Evolutionary conservation across 495 filamentous ascomycete species (phyloP).

Genomic region (Hypoxylon rickii): DNA sequence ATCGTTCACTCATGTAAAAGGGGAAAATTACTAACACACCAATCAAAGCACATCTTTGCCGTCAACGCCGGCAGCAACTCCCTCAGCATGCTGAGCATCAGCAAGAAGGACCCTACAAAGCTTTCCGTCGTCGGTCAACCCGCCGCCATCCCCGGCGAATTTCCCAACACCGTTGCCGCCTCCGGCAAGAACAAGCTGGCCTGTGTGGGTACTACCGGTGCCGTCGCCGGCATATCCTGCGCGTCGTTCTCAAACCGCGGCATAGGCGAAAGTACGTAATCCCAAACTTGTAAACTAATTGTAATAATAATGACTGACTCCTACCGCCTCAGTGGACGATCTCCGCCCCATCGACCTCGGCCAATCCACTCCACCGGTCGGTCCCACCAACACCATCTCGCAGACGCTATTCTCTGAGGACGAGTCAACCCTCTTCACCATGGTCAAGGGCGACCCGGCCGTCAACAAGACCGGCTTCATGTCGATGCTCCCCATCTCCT

Average conservation of each 20-base stretch:
- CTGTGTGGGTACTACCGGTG: slow-evolving; percentile 61
- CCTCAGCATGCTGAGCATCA: slow-evolving; percentile 58
- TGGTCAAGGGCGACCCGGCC: slow-evolving; percentile 60
- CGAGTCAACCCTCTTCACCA: slow-evolving; percentile 54
- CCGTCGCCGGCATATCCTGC: slow-evolving; percentile 59
- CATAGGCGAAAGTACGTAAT: no score
- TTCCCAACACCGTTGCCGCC: slow-evolving; percentile 60
- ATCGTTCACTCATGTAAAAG: background rate
- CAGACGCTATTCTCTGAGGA: slow-evolving; percentile 61
- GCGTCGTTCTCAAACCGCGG: slow-evolving; percentile 46
- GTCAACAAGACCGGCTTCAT: slow-evolving; percentile 60
- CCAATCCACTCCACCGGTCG: slow-evolving; percentile 59
- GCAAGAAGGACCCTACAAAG: slow-evolving; percentile 47
- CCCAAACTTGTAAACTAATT: no score
- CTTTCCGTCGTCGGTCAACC: slow-evolving; percentile 51
- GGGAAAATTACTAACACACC: slow-evolving; percentile 2
- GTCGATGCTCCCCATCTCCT: slow-evolving; percentile 50
- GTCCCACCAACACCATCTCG: slow-evolving; percentile 58
- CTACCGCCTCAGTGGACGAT: slow-evolving; percentile 48
- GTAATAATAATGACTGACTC: no score
- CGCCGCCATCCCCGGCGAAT: slow-evolving; percentile 53
- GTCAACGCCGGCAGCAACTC: slow-evolving; percentile 67
- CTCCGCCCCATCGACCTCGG: slow-evolving; percentile 51
- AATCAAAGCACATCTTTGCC: slow-evolving; percentile 52
- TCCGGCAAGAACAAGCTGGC: slow-evolving; percentile 52